Conservation (phyloP, 2,329 filamentous ascomycete genomes). For the Microdochium bolleyi region DNA sequence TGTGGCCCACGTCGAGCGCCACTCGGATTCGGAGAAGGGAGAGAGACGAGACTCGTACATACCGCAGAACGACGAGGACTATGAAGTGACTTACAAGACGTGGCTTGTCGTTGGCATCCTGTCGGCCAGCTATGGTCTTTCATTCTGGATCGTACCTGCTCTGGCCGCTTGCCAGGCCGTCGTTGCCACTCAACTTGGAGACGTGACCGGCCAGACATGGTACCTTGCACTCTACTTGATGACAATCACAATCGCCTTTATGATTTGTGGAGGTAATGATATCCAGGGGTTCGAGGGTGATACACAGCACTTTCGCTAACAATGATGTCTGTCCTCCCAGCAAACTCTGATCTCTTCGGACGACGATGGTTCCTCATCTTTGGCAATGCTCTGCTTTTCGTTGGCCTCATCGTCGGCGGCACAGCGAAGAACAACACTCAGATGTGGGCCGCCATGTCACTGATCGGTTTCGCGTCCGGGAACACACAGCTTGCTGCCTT, state of each 20-base stretch:
- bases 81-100: constrained; percentile 29
- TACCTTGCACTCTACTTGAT: constrained; percentile 28
- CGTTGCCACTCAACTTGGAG: constrained; percentile 24
- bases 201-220: constrained; percentile 20
- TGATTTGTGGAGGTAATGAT: constrained; percentile 21
- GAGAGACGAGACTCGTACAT: constrained; percentile 10
- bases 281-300: background rate
- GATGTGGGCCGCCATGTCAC: constrained; percentile 28
- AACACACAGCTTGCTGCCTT: constrained; percentile 36
- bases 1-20: background rate
- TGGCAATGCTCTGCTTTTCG: constrained; percentile 28
- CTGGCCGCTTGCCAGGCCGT: constrained; percentile 18
- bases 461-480: constrained; percentile 34
- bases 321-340: constrained; percentile 2
- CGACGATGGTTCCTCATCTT: constrained; percentile 35
- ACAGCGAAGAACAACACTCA: constrained; percentile 27
- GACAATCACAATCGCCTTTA: constrained; percentile 30
- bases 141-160: constrained; percentile 28
- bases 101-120: constrained; percentile 29
- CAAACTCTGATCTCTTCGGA: constrained; percentile 38
- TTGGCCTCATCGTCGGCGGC: constrained; percentile 29
- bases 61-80: constrained; percentile 22
- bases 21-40: constrained; percentile 2
- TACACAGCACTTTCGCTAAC: constrained; percentile 13
- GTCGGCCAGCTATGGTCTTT: constrained; percentile 25